phyloP scores from a whole-genome alignment of 768 basidiomycete genomes.

The Leccinum longicurvipes region DNA sequence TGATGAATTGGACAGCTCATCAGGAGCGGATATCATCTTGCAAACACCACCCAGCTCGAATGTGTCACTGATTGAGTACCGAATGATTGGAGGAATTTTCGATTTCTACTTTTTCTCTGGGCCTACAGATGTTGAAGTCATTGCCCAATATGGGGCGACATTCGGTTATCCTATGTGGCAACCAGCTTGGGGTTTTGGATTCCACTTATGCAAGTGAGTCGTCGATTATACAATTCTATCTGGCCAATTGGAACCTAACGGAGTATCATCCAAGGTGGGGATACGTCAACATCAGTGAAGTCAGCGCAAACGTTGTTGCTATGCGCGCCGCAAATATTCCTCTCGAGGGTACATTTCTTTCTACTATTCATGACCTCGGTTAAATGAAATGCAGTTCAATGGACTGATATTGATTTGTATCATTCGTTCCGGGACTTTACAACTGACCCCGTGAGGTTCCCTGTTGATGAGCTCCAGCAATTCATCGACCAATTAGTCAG shows the following conservation, averaged over 20 bases:
- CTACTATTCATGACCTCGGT: not conserved
- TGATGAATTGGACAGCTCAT: slow-evolving; percentile 40
- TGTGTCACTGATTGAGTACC: slow-evolving; percentile 67
- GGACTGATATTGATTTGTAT: slow-evolving; percentile 78
- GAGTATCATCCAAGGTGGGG: slow-evolving; percentile 36
- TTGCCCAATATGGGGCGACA: slow-evolving; percentile 67
- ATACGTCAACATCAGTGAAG: slow-evolving; percentile 52
- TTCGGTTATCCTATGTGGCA: slow-evolving; percentile 69
- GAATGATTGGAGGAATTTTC: slow-evolving; percentile 69
- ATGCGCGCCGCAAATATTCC: slow-evolving; percentile 72
- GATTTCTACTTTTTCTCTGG: slow-evolving; percentile 80
- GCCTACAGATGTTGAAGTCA: slow-evolving; percentile 46
- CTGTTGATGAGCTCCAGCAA: slow-evolving; percentile 46
- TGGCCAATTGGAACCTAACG: not conserved
- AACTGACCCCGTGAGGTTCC: slow-evolving; percentile 60
- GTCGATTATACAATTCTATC: not conserved
- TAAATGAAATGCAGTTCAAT: slow-evolving; percentile 48
- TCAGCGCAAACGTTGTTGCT: slow-evolving; percentile 47
- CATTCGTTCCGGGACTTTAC: slow-evolving; percentile 70
- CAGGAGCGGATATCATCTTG: slow-evolving; percentile 70
- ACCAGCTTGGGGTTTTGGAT: slow-evolving; percentile 75
- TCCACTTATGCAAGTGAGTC: slow-evolving; percentile 63
- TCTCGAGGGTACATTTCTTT: slow-evolving; percentile 54
- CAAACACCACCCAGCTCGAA: slow-evolving; percentile 52
- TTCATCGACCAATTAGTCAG: slow-evolving; percentile 59